Evolutionary conservation across 164 flowering plant species (phyloP).

Genomic region (Vitis labrusca): DNA sequence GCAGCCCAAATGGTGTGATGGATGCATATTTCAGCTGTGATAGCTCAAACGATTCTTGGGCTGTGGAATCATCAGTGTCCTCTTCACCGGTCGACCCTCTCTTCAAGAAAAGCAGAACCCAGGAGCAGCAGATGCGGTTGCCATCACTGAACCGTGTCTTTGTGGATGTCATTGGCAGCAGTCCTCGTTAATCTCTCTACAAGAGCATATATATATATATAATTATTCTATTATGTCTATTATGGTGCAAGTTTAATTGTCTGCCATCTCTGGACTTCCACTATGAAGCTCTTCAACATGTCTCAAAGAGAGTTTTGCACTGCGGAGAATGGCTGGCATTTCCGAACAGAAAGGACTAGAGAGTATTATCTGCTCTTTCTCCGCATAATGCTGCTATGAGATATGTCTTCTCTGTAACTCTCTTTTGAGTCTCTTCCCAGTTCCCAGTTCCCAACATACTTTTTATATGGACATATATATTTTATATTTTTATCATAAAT

Average conservation of each 20-base stretch:
- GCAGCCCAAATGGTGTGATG: constrained; percentile 39
- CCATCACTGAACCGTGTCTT: constrained; percentile 16
- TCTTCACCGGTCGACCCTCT: constrained; percentile 16
- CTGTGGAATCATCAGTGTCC: constrained; percentile 11
- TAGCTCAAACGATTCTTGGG: constrained; percentile 41
- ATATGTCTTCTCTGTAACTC: constrained; percentile 6
- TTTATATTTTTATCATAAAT: constrained; percentile 10
- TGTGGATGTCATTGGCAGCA: constrained; percentile 22
- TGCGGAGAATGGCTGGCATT: not conserved
- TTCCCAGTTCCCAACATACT: not conserved
- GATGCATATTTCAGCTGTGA: constrained; percentile 27
- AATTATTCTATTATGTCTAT: not conserved
- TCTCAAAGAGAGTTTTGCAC: no score
- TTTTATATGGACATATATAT: constrained; percentile 9
- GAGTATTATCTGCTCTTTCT: no score
- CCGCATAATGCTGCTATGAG: not conserved
- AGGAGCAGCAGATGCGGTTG: constrained; percentile 15
- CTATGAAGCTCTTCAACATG: no score
- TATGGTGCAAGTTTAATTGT: not conserved
- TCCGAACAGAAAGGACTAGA: no score
- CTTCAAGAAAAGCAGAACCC: constrained; percentile 29
- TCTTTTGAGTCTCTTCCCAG: not conserved
- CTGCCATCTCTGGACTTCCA: not conserved
- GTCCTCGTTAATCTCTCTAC: constrained; percentile 10
- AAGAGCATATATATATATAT: not conserved